phyloP scores from a whole-genome alignment of 805 yeast genomes.

The Cyberlindnera maclurae region DNA sequence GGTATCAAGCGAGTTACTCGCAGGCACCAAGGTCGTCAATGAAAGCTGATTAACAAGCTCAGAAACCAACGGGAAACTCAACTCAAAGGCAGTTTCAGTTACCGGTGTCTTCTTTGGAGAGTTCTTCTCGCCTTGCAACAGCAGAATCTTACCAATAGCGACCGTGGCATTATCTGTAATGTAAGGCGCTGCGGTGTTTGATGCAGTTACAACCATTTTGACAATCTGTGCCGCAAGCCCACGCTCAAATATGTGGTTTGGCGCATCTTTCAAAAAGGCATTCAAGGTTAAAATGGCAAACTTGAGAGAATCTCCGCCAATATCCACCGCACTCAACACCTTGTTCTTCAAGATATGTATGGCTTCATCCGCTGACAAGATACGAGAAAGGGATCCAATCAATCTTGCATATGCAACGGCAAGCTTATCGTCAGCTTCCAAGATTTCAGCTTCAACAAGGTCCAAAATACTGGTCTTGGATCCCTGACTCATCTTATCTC shows the following conservation, averaged over 20 bases:
- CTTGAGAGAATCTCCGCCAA: conserved; percentile 39
- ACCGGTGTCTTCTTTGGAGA: conserved; percentile 29
- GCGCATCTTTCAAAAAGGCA: conserved; percentile 74
- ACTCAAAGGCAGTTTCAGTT: conserved; percentile 26
- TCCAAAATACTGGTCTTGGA: conserved; percentile 64
- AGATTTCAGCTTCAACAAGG: conserved; percentile 66
- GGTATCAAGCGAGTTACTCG: conserved; percentile 61
- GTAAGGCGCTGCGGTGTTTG: conserved; percentile 35
- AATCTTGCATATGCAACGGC: conserved; percentile 73
- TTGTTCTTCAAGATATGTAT: conserved; percentile 48
- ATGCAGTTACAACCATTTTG: conserved; percentile 39
- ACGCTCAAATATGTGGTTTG: conserved; percentile 49
- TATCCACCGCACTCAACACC: conserved; percentile 41
- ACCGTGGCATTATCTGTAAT: conserved; percentile 69
- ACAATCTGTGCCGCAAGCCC: conserved; percentile 46
- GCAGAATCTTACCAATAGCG: conserved; percentile 75
- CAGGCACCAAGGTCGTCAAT: conserved; percentile 43
- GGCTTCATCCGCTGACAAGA: conserved; percentile 60
- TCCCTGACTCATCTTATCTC: conserved; percentile 64
- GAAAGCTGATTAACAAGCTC: conserved; percentile 46
- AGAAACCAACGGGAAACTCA: conserved; percentile 35
- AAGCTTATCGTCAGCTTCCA: conserved; percentile 46
- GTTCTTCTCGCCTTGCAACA: conserved; percentile 39
- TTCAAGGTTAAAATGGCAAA: conserved; percentile 70
- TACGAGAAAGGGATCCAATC: conserved; percentile 69